Evolutionary conservation across 768 basidiomycete species (phyloP), one percentile per base, ranked within the genome.

Genomic region (Neoboletus brunneissimus): DNA sequence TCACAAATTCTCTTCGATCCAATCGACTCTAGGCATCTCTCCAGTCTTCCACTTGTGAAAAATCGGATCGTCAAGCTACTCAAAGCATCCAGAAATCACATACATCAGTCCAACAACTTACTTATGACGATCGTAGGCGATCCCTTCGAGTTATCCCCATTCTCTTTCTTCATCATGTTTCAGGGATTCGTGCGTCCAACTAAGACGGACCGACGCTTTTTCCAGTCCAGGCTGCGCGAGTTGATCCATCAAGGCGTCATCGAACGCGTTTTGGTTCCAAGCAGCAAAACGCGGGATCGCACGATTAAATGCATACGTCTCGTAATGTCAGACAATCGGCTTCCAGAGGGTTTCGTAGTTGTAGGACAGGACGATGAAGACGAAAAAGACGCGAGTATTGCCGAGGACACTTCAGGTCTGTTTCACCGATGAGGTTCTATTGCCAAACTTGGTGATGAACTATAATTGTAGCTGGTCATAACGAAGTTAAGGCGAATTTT

Each of bases 151-250:
- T 27, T 4, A 50, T 55, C 12, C 40, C 10, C 16, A 38, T 40
- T 38, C 13, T 32, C 18, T 25, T 5, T 20, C n/a, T 48, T 53
- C 22, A 71, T 40, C 35, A 4, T 51, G 22, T 51, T 41, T 5
- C 55, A 94, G 91, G 91, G 91, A 3, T 91, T 91, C 67, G 63
- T 76, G 22, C 85, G 86, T 67, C 89, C 89, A 32, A 84, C 81
- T 5, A 89, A 86, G 69, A 82, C 83, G 5, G 87, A 92, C 61
- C 81, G 91, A n/a, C 82, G 91, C 15, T 91, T 92, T 64, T 91
- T 94, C 68, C 84, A 86, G 65, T 82, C 80, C 35, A 79, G 91
- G 43, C 75, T 94, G 40, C 81, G 84, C 3, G 89, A 88, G 61
- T 76, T 94, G 63, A 80, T 89, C 20, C 81, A 84, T 51, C 82